These are phyloP conservation scores for Pichia thaimueangensis DNA, from an alignment of 805 yeast species.

Conservation along the genomic window DNA sequence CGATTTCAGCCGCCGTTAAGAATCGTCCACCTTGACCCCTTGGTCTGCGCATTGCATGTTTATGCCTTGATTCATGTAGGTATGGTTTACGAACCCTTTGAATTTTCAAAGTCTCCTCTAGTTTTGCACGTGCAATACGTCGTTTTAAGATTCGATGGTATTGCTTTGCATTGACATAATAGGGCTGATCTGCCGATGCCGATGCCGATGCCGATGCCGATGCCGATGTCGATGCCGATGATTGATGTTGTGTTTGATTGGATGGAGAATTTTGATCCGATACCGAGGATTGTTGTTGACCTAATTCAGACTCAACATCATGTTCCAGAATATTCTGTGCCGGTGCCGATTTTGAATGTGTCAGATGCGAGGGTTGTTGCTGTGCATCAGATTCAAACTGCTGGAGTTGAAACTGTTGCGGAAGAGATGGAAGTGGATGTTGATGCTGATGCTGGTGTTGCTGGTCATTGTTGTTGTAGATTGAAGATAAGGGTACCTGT, in stretches of 20 bases:
- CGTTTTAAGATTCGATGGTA: slow-evolving; percentile 91
- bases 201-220: too few species aligned
- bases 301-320: background rate
- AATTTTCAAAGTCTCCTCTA: slow-evolving; percentile 82
- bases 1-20: slow-evolving; percentile 88
- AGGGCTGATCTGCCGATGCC: slow-evolving; percentile 91
- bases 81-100: slow-evolving; percentile 91
- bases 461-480: background rate
- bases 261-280: slow-evolving; percentile 1
- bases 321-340: background rate
- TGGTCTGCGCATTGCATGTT: slow-evolving; percentile 98
- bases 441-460: background rate
- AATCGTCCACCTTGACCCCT: slow-evolving; percentile 99
- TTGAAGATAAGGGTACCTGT: background rate
- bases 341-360: background rate
- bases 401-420: background rate
- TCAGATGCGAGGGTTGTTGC: background rate
- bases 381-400: background rate
- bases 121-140: slow-evolving; percentile 85
- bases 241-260: too few species aligned
- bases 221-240: background rate
- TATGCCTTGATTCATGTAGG: slow-evolving; percentile 93
- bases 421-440: slow-evolving; percentile 3
- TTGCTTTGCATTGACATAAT: slow-evolving; percentile 96
- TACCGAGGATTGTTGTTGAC: background rate